Conservation (phyloP, 2,329 filamentous ascomycete genomes). For the Pleomassaria siparia region DNA sequence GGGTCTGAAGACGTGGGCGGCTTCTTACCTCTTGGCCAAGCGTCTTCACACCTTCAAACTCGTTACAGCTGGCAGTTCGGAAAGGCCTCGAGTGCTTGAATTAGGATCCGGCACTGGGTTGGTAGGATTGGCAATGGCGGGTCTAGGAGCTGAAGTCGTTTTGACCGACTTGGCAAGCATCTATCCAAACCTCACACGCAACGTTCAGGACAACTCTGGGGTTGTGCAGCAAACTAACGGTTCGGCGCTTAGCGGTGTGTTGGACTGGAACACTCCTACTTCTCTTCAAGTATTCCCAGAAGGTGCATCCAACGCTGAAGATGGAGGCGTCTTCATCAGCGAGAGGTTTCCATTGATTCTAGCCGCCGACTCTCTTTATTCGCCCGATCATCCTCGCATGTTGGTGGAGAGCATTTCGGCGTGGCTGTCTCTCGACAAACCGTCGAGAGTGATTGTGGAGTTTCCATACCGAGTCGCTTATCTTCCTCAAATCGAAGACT, state of each 20-base stretch:
- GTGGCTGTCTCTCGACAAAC: slow-evolving; percentile 61
- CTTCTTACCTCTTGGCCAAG: slow-evolving; percentile 80
- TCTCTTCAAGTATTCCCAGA: slow-evolving; percentile 36
- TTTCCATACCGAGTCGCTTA: slow-evolving; percentile 76
- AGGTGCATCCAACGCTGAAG: slow-evolving; percentile 2
- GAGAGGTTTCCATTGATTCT: slow-evolving; percentile 63
- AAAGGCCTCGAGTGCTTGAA: slow-evolving; percentile 60
- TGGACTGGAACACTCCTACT: slow-evolving; percentile 73
- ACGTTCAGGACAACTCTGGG: slow-evolving; percentile 65
- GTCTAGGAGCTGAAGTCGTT: slow-evolving; percentile 67
- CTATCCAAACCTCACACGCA: slow-evolving; percentile 75
- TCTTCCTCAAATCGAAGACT: slow-evolving; percentile 63
- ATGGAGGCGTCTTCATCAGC: slow-evolving; percentile 13
- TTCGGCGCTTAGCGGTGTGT: slow-evolving; percentile 60
- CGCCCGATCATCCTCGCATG: slow-evolving; percentile 75
- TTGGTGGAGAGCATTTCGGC: slow-evolving; percentile 69
- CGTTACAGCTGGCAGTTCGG: not conserved
- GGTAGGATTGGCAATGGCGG: slow-evolving; percentile 81
- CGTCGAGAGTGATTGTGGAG: slow-evolving; percentile 73
- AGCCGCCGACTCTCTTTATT: slow-evolving; percentile 85
- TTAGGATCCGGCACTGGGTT: slow-evolving; percentile 89
- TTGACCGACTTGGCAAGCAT: slow-evolving; percentile 87
- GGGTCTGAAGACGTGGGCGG: slow-evolving; percentile 94
- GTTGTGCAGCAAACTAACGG: slow-evolving; percentile 60
- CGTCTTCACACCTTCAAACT: slow-evolving; percentile 55